These are phyloP conservation scores for Pelargonium australe DNA, from an alignment of 441 rosid genomes.

Conservation along the genomic window DNA sequence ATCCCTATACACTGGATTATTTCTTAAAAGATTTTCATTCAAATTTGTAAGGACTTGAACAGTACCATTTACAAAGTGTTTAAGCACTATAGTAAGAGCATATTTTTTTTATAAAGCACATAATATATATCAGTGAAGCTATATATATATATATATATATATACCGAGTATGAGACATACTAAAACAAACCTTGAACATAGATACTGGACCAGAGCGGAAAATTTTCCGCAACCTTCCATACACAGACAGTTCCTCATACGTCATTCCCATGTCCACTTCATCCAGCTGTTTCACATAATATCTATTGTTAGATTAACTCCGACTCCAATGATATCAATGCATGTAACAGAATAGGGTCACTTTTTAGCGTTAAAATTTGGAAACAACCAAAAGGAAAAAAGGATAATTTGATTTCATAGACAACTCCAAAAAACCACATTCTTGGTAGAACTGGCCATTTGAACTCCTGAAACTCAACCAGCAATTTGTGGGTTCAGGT, in stretches of 20 bases:
- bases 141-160: too few relatives aligned
- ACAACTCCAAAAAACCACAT: not conserved
- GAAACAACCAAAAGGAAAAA: not conserved
- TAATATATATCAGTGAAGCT: too few relatives aligned
- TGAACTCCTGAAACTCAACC: too few relatives aligned
- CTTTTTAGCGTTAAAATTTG: too few relatives aligned
- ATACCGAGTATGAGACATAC: not conserved
- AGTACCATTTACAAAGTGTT: too few relatives aligned
- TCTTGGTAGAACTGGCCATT: too few relatives aligned
- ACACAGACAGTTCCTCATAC: slow-evolving; percentile 88
- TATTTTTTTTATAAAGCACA: too few relatives aligned
- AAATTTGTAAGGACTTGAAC: not conserved
- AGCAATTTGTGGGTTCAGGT: too few relatives aligned
- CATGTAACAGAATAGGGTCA: too few relatives aligned
- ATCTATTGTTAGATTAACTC: slow-evolving; percentile 6
- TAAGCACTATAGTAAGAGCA: too few relatives aligned
- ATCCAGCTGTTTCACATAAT: slow-evolving; percentile 62
- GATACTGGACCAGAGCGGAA: slow-evolving; percentile 93
- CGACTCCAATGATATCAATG: not conserved
- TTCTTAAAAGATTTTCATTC: not conserved
- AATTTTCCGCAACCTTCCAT: slow-evolving; percentile 83
- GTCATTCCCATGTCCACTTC: slow-evolving; percentile 99
- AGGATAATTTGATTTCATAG: not conserved
- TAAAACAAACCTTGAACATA: slow-evolving; percentile 60
- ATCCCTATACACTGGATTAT: not conserved